Base-by-base conservation (phyloP, 345 rosid genomes). In the Leavenworthia alabamica region DNA sequence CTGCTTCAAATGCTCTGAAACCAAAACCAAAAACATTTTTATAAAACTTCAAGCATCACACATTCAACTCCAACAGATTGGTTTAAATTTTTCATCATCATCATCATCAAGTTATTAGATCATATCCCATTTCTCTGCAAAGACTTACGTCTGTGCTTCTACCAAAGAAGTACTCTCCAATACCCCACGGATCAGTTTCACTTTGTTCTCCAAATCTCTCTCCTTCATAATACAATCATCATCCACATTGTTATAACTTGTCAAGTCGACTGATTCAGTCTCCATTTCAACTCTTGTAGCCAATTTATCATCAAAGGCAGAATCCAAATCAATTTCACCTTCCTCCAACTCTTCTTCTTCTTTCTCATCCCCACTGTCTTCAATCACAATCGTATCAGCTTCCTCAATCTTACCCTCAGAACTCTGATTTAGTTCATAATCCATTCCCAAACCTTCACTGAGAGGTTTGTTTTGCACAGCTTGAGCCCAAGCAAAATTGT, bases 311-410 rank as follows among this genome's bases (percentile, higher is more conserved):
- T 17, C 27, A 16, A 75, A 67, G 35, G 74, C 80, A 19, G 62
- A 72, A 49, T 90, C 92, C 81, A 84, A 68, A 79, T 90, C 97
- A 76, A 94, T 87, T 75, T 94, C 99, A 2, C 99, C 99, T 74
- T 93, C 99, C 74, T 93, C 99, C 74, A 93, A 65, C 71, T 93
- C 99, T 10, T 95, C 97, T 43, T 90, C 99, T 68, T 92, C 99
- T 68, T 77, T 86, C 81, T 88, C 96, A 52, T 80, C 96, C 3
- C 69, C 81, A 50, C 78, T 78, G 28, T 67, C 96, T 45, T 77
- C 95, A 72, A 77, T 81, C 77, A 79, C 75, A 69, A 81, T 83
- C 56, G 48, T 64, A 64, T 74, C 39, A 49, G 1, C 40, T 12
- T 36, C 40, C 40, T 36, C 40, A 36, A 1, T 36, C 40, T 36